Evolutionary conservation across 805 yeast species (phyloP), one percentile per base, ranked within the genome.

Genomic region (Candida broadrunensis): DNA sequence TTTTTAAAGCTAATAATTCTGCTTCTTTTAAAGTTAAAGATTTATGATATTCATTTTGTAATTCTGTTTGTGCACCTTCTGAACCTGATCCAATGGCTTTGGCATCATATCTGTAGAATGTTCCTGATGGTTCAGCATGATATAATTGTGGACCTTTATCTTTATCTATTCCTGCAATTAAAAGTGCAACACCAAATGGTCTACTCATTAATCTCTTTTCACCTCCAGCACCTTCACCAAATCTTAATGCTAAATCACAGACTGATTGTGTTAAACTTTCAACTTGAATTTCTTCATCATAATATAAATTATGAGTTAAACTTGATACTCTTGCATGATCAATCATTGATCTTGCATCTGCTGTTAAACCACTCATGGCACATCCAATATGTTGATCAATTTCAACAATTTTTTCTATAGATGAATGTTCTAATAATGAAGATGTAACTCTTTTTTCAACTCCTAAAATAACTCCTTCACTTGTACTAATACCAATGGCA

Each of bases 51-150:
- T 93, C 97, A 58, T 90, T 91, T 65, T 90, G 97, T 58, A 93
- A 75, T 65, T 93, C 99, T 2, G 97, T 85, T 67, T 95, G 99
- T 1, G 99, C 99, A 49, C 99, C 99, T 67, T 93, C 99, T 13
- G 96, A 86, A 16, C 99, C 99, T 1, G 97, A 87, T 12, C 99
- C 99, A 56, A 95, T 93, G 11, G 99, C 99, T 69, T 93, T 95
- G 21, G 99, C 99, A 57, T 93, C 97, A 61, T 93, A 93, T 66
- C 93, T 81, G 70, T 93, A 95, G 55, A 89, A 93, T 1, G 99
- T 93, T 44, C 99, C 99, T 12, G 96, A 87, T 30, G 99, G 99
- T 67, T 93, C 99, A n/a, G 98, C 96, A 63, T 93, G 97, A 62
- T 87, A 87, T 53, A 93, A 77, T 65, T 93, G 99, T 35, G 97